Evolutionary conservation across 257 asterid genomes (phyloP), one percentile per base, ranked within the genome.

Genomic region (Ophiorrhiza pumila): DNA sequence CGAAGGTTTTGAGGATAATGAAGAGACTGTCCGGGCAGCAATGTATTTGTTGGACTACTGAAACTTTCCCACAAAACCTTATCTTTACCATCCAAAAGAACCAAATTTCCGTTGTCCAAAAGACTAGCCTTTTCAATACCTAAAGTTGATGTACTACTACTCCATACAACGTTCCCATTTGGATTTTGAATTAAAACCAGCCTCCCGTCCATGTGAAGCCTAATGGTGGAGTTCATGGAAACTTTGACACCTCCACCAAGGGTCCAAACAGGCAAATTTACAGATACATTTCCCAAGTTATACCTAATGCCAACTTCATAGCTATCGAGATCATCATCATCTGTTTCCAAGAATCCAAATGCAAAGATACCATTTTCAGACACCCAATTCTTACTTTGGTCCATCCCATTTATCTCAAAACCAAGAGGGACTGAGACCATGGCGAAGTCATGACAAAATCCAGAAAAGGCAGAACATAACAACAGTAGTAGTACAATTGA

Each of bases 351-450:
- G 91, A 88, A 88, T 68, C 91, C 95, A 83, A 88, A 86, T 58
- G 90, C 81, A 83, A 88, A 88, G 73, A 76, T 86, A 83, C 94
- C 87, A 83, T 83, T 88, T 84, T 79, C 80, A 56, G 94, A 88
- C 74, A 88, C 81, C 91, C 89, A 84, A 70, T 69, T 79, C 75
- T 65, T 75, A 39, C 56, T 80, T 52, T 68, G 78, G 46, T 80
- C 89, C 70, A 76, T 70, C 71, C 87, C 87, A 88, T 68, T 79
- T 39, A 88, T 79, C 80, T 84, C 87, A 76, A 86, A 88, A 58
- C 94, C 94, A 63, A 84, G 80, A 76, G 91, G 87, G 41, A 83
- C 85, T 12, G 92, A 79, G 32, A 77, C 83, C 80, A 78, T 67
- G 45, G 80, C 42, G 25, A 59, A 79, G 75, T 72, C 82, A 82